A percentile compares a stretch with the other conserved stretches of the same genome.
These are phyloP conservation scores for Paecilomyces niveus DNA, from an alignment of 2,329 filamentous ascomycete species.

Conservation along the genomic window DNA sequence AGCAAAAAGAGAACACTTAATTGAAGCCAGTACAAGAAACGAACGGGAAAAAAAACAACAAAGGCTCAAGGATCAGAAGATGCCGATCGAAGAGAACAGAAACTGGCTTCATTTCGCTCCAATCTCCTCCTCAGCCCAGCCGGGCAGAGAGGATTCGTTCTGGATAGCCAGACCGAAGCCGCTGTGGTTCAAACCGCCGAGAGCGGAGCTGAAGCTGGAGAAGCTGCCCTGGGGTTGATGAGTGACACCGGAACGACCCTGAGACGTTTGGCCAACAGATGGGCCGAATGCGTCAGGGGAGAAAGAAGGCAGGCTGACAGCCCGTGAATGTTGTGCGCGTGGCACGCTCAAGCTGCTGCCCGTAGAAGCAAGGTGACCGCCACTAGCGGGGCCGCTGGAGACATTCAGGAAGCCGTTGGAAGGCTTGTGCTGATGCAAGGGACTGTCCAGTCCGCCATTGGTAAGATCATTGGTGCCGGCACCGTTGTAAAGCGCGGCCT, in stretches of 20 bases:
- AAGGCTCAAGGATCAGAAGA: conserved; percentile 8
- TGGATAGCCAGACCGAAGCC: conserved; percentile 55
- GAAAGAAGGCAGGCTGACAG: conserved; percentile 78
- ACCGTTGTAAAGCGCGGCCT: conserved; percentile 72
- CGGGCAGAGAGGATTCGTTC: conserved; percentile 50
- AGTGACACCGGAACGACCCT: conserved; percentile 26
- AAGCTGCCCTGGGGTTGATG: conserved; percentile 47
- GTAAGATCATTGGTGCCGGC: conserved; percentile 59
- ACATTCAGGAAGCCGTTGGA: conserved; percentile 54
- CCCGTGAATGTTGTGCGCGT: conserved; percentile 63
- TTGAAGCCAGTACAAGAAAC: conserved; percentile 21
- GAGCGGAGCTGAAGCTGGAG: conserved; percentile 51
- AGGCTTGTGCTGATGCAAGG: conserved; percentile 50
- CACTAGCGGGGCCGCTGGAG: conserved; percentile 55
- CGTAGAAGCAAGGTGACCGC: conserved; percentile 63
- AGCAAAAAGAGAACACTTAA: conserved; percentile 14
- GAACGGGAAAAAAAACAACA: conserved; percentile 12
- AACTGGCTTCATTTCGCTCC: conserved; percentile 42
- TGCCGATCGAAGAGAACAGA: conserved; percentile 3
- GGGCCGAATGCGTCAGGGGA: conserved; percentile 52
- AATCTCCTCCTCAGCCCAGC: conserved; percentile 59
- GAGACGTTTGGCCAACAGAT: conserved; percentile 25
- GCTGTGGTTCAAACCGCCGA: conserved; percentile 51
- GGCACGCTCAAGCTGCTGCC: conserved; percentile 47
- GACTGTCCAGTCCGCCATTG: conserved; percentile 44